Base-by-base conservation (phyloP, 495 filamentous ascomycete species). In the Margaritispora aquatica region DNA sequence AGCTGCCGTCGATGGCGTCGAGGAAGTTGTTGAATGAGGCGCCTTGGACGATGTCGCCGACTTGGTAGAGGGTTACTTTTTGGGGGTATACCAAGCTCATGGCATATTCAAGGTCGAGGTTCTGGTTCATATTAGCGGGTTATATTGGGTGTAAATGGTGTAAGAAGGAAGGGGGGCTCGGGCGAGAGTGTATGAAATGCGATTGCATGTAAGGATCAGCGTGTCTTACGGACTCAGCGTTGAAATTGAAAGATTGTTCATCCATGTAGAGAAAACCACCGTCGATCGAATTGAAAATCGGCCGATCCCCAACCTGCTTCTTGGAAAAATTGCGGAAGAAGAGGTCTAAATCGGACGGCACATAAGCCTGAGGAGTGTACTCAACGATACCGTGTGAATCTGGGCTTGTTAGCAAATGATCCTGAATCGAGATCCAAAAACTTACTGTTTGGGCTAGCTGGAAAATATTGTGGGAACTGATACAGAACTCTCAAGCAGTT, bases 1-100 rank as follows among this genome's bases (percentile, higher is more conserved):
- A 65, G 34, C 55, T 62, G 26, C 48, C 59, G 51, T 65, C 63
- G 15, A 65, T 54, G 2, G 52, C 52, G 24, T 61, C 59, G 26
- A 61, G 58, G 26, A 62, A 62, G 19, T 51, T 62, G 31, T 62
- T 62, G 47, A 62, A 62, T 22, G 44, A 50, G 27, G 53, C 59
- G 1, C 54, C 59, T 62, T 62, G 46, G 19, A 57, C 44, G 23
- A 20, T n/a, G 27, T 62, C 59, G 13, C 54, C 59, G 11, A 54
- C 54, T 41, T 62, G 59, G 36, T 57, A 62, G 1, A 62, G 29
- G 2, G 17, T 44, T 0, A 62, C 54, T 9, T 50, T 46, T 49
- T 62, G 54, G 21, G 47, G 44, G 51, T 52, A 36, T 52, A 59
- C 61, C 31, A 59, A 21, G 41, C 46, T 26, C 44, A 24, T 58